Evolutionary conservation across 345 rosid genomes (phyloP).

Genomic region (Draba incana): DNA sequence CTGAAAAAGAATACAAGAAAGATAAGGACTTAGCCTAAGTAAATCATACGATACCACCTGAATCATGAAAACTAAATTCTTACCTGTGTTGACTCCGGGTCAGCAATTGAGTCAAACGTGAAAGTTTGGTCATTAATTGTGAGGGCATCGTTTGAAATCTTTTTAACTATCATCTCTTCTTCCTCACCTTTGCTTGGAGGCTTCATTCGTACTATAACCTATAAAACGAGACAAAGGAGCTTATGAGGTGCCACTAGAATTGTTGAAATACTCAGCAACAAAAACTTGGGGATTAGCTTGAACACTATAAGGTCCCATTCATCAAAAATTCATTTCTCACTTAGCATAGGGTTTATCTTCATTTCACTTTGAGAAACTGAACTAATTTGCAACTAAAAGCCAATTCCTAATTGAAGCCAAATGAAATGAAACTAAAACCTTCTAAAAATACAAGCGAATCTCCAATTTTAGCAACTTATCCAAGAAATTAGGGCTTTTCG

Average conservation of each 20-base stretch:
- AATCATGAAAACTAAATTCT: background rate
- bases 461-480: background rate
- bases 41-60: background rate
- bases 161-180: slow-evolving; percentile 74
- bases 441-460: slow-evolving; percentile 7
- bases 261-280: slow-evolving; percentile 7
- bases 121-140: slow-evolving; percentile 75
- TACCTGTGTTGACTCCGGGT: slow-evolving; percentile 78
- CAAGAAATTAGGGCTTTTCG: slow-evolving; percentile 11
- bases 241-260: background rate
- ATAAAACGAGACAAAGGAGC: slow-evolving; percentile 8
- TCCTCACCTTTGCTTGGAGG: slow-evolving; percentile 75
- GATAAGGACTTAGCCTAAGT: slow-evolving; percentile 12
- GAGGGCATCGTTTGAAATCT: slow-evolving; percentile 63
- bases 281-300: background rate
- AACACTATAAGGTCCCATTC: background rate
- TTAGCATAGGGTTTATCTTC: background rate
- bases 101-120: slow-evolving; percentile 89
- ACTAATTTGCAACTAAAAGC: background rate
- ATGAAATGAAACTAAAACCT: slow-evolving; percentile 13
- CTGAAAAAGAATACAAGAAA: slow-evolving; percentile 47
- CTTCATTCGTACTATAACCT: slow-evolving; percentile 93
- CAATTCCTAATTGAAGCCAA: background rate
- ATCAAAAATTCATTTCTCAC: slow-evolving; percentile 12
- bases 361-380: background rate